Evolutionary conservation across 1,284 basidiomycete species (phyloP).

Genomic region (Sporisorium exsertum): DNA sequence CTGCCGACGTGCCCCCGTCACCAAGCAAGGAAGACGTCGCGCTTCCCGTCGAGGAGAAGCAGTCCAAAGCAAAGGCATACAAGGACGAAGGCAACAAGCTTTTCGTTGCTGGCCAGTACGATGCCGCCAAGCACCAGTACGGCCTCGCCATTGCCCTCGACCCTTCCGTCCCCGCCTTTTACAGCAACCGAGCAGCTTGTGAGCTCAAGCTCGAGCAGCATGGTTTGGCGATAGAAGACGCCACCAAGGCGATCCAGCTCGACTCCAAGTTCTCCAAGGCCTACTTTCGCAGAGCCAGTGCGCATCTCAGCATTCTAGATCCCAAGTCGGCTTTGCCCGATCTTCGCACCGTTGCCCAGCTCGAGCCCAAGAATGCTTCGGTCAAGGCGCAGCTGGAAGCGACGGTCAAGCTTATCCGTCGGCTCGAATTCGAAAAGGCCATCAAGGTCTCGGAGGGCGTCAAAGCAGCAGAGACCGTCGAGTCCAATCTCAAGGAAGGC

Average conservation of each 20-base stretch:
- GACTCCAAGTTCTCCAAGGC: slow-evolving; percentile 93
- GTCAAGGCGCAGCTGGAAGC: slow-evolving; percentile 84
- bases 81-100: slow-evolving; percentile 65
- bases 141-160: slow-evolving; percentile 62
- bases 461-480: slow-evolving; percentile 54
- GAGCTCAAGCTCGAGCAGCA: slow-evolving; percentile 69
- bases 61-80: slow-evolving; percentile 40
- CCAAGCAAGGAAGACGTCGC: slow-evolving; percentile 41
- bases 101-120: slow-evolving; percentile 59
- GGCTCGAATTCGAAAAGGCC: slow-evolving; percentile 65
- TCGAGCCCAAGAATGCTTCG: slow-evolving; percentile 87
- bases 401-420: slow-evolving; percentile 87
- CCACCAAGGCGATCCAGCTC: slow-evolving; percentile 82
- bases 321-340: slow-evolving; percentile 65
- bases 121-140: slow-evolving; percentile 62
- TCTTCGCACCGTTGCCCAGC: slow-evolving; percentile 74
- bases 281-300: slow-evolving; percentile 90
- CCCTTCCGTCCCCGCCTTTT: slow-evolving; percentile 55
- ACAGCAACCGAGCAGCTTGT: slow-evolving; percentile 66
- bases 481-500: slow-evolving; percentile 58
- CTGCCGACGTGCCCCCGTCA: slow-evolving; percentile 58
- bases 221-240: slow-evolving; percentile 67
- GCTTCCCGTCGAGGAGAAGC: slow-evolving; percentile 52
- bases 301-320: slow-evolving; percentile 84
- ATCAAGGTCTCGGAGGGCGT: slow-evolving; percentile 61